Evolutionary conservation across 805 yeast genomes (phyloP), one percentile per base, ranked within the genome.

Genomic region (Kodamaea lidongshanica): DNA sequence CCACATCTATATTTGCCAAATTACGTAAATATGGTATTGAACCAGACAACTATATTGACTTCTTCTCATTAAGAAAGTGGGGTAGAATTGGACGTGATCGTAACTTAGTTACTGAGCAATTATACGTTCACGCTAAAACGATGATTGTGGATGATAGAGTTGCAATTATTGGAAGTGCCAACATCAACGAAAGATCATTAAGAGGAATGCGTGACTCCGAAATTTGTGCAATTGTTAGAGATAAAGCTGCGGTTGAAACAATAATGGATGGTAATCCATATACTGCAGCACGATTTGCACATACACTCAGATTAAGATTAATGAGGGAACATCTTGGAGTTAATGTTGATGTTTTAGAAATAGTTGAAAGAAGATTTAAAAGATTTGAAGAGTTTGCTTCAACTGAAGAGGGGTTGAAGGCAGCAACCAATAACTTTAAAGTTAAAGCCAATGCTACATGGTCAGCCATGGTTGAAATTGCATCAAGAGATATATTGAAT

Each of bases 281-380:
- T 53, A 57, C 68, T 38, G 98, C 89, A 3, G 89, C 86, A 3
- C 77, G 76, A 43, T 92, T 89, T 63, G 86, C 97, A 0, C 94
- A 86, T 52, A 79, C 92, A 2, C 60, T 92, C 37, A 71, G 99
- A 46, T 74, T 87, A 64, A 70, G 96, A 39, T 66, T 94, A 29
- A 92, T 92, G 98, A 72, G 98, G 41, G 99, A 92, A 50, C 99
- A 92, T 58, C 52, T 92, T 15, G 99, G 98, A 15, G 79, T 94
- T 32, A 94, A 87, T 53, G 92, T 87, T 24, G 96, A 88, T 55
- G 63, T 79, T 10, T 56, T 87, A 15, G 96, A 88, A 34, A 56
- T 81, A 25, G 81, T 86, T 18, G 96, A 87, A 48, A 67, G 88
- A 42, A 68, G 82, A 42, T 79, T 83, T 32, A 48, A 55, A 11